Conservation (phyloP, 2,329 filamentous ascomycete species). For the Periconia digitata region DNA sequence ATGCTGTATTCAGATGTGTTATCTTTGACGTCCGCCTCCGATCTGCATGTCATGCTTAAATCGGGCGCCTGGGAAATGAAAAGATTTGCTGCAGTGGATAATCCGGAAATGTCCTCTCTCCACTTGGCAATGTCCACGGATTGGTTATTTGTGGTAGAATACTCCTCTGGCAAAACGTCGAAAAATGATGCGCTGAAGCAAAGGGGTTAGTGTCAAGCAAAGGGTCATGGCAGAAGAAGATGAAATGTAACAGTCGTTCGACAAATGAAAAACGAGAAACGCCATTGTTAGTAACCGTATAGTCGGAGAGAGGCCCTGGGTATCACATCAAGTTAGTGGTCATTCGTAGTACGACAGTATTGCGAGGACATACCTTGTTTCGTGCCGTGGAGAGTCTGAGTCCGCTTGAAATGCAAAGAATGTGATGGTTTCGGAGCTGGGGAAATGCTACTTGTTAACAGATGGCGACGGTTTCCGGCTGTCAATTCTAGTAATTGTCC, state of each 20-base stretch:
- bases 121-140: slow-evolving; percentile 43
- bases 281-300: slow-evolving; percentile 40
- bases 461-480: background rate
- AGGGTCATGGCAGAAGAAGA: slow-evolving; percentile 5
- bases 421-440: background rate
- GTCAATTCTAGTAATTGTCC: slow-evolving; percentile 1
- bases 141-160: slow-evolving; percentile 33
- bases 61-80: background rate
- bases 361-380: background rate
- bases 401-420: background rate
- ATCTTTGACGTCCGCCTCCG: slow-evolving; percentile 32
- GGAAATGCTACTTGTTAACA: background rate
- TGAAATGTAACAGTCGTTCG: slow-evolving; percentile 4
- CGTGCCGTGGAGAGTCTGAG: background rate
- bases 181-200: slow-evolving; percentile 43
- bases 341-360: background rate
- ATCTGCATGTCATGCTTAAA: slow-evolving; percentile 1
- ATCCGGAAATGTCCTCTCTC: slow-evolving; percentile 43
- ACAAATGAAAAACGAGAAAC: slow-evolving; percentile 31
- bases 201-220: slow-evolving; percentile 37
- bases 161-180: slow-evolving; percentile 33
- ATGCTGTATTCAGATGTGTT: slow-evolving; percentile 45
- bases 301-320: background rate
- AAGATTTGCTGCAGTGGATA: slow-evolving; percentile 29
- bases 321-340: background rate